These are phyloP conservation scores for Apiospora marii DNA, from an alignment of 2,329 filamentous ascomycete species.

Conservation along the genomic window DNA sequence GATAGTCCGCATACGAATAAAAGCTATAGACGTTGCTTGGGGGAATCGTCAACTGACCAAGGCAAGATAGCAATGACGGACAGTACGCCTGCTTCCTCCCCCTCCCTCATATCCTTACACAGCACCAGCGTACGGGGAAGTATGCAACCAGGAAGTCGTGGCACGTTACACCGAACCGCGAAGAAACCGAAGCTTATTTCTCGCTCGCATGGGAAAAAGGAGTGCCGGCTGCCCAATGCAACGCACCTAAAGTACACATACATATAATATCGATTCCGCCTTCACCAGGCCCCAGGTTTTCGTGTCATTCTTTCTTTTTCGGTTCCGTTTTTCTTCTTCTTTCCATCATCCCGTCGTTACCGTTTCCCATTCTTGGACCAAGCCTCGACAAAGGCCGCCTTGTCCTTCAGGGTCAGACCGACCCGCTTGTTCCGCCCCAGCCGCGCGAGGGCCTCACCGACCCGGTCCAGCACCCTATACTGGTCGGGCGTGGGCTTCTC, in stretches of 20 bases:
- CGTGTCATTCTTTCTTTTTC: not conserved
- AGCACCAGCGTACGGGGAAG: not conserved
- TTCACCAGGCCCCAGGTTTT: not conserved
- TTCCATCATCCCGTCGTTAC: slow-evolving; percentile 17
- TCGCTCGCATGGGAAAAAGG: not conserved
- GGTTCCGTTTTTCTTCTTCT: too few relatives aligned
- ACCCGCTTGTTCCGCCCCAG: slow-evolving; percentile 89
- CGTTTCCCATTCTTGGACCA: slow-evolving; percentile 57
- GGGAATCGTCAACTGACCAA: slow-evolving; percentile 15
- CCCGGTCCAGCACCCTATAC: slow-evolving; percentile 74
- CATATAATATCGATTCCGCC: not conserved
- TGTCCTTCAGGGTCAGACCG: slow-evolving; percentile 82
- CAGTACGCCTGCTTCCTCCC: not conserved
- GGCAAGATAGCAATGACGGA: not conserved
- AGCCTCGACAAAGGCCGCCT: slow-evolving; percentile 79
- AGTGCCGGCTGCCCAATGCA: not conserved
- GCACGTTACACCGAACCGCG: not conserved
- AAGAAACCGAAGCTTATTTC: not conserved
- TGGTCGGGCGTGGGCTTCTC: slow-evolving; percentile 62
- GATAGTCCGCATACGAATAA: not conserved
- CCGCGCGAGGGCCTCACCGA: slow-evolving; percentile 87
- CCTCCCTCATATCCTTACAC: not conserved
- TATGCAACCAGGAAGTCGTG: slow-evolving; percentile 3
- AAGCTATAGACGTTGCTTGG: not conserved
- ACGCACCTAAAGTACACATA: not conserved